phyloP scores from a whole-genome alignment of 1,284 basidiomycete genomes.

The Trichosporon faecale region DNA sequence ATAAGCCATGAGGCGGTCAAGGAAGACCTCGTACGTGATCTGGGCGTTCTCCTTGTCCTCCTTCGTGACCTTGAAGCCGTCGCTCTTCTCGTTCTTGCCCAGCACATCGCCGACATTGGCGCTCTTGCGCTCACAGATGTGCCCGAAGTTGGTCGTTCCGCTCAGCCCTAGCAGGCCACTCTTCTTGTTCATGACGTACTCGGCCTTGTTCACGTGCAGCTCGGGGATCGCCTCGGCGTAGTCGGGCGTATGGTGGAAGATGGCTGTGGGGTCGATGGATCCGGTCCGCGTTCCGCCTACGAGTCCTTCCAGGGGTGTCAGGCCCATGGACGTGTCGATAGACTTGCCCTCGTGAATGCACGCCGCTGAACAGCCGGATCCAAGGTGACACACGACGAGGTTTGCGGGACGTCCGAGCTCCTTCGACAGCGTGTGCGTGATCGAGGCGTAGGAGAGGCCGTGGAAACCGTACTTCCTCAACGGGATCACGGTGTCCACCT shows the following conservation, averaged over 20 bases:
- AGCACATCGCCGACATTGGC: not conserved
- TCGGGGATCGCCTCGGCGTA: slow-evolving; percentile 59
- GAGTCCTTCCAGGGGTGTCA: slow-evolving; percentile 57
- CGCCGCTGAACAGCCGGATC: slow-evolving; percentile 72
- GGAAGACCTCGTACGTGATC: slow-evolving; percentile 69
- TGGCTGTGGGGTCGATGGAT: slow-evolving; percentile 73
- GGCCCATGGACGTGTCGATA: slow-evolving; percentile 62
- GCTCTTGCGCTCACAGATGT: slow-evolving; percentile 52
- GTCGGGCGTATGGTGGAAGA: slow-evolving; percentile 77
- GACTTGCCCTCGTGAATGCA: slow-evolving; percentile 66
- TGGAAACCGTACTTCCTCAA: slow-evolving; percentile 87
- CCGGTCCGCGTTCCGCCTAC: slow-evolving; percentile 84
- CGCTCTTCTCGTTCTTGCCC: slow-evolving; percentile 8
- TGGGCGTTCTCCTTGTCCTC: slow-evolving; percentile 42
- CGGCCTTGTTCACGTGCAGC: slow-evolving; percentile 63
- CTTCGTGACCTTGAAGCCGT: slow-evolving; percentile 30
- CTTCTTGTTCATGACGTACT: slow-evolving; percentile 71
- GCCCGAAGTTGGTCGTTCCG: slow-evolving; percentile 71
- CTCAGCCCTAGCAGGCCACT: slow-evolving; percentile 66
- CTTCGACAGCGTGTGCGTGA: slow-evolving; percentile 50
- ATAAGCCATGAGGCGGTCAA: slow-evolving; percentile 69
- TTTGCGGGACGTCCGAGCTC: slow-evolving; percentile 59
- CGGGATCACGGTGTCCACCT: slow-evolving; percentile 59
- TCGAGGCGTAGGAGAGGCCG: slow-evolving; percentile 57
- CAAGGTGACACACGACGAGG: slow-evolving; percentile 76